Evolutionary conservation across 2,329 filamentous ascomycete genomes (phyloP).

Genomic region (Apiospora malaysiana): DNA sequence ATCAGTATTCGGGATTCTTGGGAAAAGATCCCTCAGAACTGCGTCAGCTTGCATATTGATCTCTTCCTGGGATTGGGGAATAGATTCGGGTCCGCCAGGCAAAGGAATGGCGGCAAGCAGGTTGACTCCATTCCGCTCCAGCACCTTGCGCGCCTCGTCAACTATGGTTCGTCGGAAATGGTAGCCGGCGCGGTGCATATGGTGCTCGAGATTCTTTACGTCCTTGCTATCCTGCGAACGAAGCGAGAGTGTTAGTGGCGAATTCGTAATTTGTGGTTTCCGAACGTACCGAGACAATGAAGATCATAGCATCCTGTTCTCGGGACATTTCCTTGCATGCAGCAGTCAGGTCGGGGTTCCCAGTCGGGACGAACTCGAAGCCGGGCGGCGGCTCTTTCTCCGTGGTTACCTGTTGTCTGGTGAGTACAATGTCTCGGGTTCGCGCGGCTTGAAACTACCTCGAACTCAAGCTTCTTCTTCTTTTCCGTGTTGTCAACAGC

Average conservation of each 20-base stretch:
- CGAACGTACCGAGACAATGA: conserved; percentile 66
- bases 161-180: conserved; percentile 66
- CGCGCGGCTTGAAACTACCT: conserved; percentile 50
- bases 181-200: conserved; percentile 65
- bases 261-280: neutral
- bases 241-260: neutral
- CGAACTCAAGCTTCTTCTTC: conserved; percentile 66
- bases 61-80: conserved; percentile 63
- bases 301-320: conserved; percentile 66
- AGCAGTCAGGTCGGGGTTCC: conserved; percentile 64
- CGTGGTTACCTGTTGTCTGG: conserved; percentile 54
- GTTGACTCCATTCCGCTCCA: conserved; percentile 33
- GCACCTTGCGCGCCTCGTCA: conserved; percentile 53
- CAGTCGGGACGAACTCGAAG: conserved; percentile 67
- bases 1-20: conserved; percentile 69
- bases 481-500: conserved; percentile 69
- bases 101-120: conserved; percentile 33
- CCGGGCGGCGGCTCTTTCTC: conserved; percentile 60
- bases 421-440: conserved; percentile 30
- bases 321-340: conserved; percentile 70
- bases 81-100: conserved; percentile 57
- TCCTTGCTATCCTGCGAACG: conserved; percentile 40
- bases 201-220: conserved; percentile 49
- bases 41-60: conserved; percentile 68
- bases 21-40: conserved; percentile 68